phyloP scores from a whole-genome alignment of 352 stramenopile species.

The Pythium aquatile region DNA sequence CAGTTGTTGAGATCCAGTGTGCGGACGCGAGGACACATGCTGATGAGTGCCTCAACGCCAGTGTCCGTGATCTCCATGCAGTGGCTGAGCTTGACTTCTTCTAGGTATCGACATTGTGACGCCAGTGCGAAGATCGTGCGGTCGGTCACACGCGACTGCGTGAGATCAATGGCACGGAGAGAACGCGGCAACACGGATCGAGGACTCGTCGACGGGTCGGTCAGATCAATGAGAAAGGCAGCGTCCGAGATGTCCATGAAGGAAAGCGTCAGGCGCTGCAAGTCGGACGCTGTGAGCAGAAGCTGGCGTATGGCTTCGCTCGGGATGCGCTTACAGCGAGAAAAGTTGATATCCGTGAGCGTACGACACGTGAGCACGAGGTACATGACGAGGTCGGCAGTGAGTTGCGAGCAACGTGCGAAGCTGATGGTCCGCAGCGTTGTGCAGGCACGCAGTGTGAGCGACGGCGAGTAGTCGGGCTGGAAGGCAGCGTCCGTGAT shows the following conservation, averaged over 20 bases:
- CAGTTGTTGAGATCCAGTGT: constrained; percentile 79
- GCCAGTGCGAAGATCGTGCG: constrained; percentile 57
- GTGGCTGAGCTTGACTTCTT: constrained; percentile 71
- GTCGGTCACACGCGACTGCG: constrained; percentile 74
- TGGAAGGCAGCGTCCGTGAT: constrained; percentile 88
- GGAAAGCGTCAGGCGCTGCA: constrained; percentile 76
- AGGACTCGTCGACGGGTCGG: constrained; percentile 10
- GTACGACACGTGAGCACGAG: constrained; percentile 76
- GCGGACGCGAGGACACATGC: constrained; percentile 49
- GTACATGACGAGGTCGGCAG: constrained; percentile 69
- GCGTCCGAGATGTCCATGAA: constrained; percentile 82
- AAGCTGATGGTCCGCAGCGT: constrained; percentile 80
- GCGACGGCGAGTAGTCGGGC: constrained; percentile 72
- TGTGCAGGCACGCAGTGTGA: constrained; percentile 64
- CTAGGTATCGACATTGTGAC: constrained; percentile 58
- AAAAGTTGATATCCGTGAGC: constrained; percentile 78
- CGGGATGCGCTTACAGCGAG: constrained; percentile 80
- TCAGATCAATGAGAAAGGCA: constrained; percentile 36
- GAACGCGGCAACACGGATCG: constrained; percentile 33
- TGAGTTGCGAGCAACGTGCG: constrained; percentile 81
- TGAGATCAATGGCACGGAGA: constrained; percentile 64
- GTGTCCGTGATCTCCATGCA: constrained; percentile 79
- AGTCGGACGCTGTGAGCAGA: constrained; percentile 49
- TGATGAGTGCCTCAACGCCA: constrained; percentile 63
- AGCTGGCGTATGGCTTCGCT: constrained; percentile 73